Evolutionary conservation across 257 asterid genomes (phyloP), one percentile per base, ranked within the genome.

Genomic region (Nicotiana tabacum): DNA sequence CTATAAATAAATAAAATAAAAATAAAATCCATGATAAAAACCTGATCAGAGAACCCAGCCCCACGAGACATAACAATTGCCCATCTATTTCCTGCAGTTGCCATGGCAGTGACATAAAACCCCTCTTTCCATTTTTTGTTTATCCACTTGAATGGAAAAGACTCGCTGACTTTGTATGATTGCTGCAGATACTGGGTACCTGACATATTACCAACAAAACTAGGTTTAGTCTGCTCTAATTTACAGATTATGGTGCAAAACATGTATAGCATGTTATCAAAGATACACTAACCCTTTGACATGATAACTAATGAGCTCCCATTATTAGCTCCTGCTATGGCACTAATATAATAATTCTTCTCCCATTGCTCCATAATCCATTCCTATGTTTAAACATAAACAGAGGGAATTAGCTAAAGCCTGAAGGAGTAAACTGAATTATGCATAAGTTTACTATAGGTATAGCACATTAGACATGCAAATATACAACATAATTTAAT

Each of bases 341-440:
- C 91, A 81, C 93, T 92, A 56, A 90, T 90, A 85, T 89, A 92
- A 87, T 80, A 90, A 85, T 88, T 92, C 84, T 88, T 88, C 86
- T 92, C 93, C 96, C 94, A 92, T 46, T 91, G 91, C 82, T 91
- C 96, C 93, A 90, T 86, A 61, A 92, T 91, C 97, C 94, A 92
- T 69, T 92, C 97, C 94, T 91, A 83, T 29, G 58, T 76, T 27
- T 13, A 79, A 30, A 76, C 27, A 81, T 62, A 76, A 30, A 79
- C 66, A n/a, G 17, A 39, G 32, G 77, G 67, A 67, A 51, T 77
- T 77, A 66, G 57, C 18, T 35, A 56, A 15, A 18, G 78, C 60
- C 37, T 43, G 60, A 72, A 72, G 60, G 58, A 72, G 78, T 72
- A 72, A 70, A 72, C 30, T 72, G 78, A 46, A 46, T 48, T 56